Evolutionary conservation across 176 grass and related monocot genomes (phyloP).

Genomic region (Oropetium thomaeum): DNA sequence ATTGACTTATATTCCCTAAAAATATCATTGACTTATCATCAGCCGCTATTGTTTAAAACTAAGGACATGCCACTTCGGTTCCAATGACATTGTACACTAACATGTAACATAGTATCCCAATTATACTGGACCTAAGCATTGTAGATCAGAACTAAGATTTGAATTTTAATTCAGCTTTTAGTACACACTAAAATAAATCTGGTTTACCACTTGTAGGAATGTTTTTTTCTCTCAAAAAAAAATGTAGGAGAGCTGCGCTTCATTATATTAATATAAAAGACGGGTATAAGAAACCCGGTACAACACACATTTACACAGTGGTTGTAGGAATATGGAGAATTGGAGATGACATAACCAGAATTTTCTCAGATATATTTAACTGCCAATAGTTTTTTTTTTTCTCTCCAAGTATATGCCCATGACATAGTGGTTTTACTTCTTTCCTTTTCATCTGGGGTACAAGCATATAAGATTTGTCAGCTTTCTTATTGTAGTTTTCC

Average conservation of each 20-base stretch:
- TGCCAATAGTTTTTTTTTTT: neutral
- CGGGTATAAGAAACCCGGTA: too few species aligned
- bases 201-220: slow-evolving; percentile 3
- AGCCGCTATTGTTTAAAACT: neutral
- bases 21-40: neutral
- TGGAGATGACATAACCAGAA: neutral
- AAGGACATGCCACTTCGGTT: neutral
- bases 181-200: neutral
- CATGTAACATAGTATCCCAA: neutral
- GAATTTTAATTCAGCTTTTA: slow-evolving; percentile 1
- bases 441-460: slow-evolving; percentile 12
- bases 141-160: neutral
- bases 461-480: neutral
- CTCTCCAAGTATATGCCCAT: neutral
- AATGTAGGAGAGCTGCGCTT: too few species aligned
- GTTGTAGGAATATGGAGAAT: too few species aligned
- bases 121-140: neutral
- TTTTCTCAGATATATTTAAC: slow-evolving; percentile 9
- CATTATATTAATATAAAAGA: too few species aligned
- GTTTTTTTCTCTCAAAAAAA: too few species aligned
- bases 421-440: neutral
- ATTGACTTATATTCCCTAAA: too few species aligned
- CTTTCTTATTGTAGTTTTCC: slow-evolving; percentile 22
- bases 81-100: too few species aligned
- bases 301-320: too few species aligned